Evolutionary conservation across 1,284 basidiomycete genomes (phyloP).

Genomic region (Athelia sp.): DNA sequence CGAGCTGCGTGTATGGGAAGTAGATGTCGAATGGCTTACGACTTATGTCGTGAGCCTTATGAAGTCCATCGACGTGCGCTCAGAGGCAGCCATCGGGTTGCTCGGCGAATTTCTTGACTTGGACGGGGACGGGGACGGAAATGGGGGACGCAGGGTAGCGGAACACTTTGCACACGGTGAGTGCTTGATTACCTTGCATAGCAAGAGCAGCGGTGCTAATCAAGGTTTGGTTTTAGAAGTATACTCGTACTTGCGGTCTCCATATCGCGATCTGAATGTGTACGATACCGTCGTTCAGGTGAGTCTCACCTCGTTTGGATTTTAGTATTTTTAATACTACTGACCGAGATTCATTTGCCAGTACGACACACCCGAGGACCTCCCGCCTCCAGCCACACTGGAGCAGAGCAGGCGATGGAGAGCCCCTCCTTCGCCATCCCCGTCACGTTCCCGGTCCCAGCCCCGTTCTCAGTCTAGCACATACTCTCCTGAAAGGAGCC

Average conservation of each 20-base stretch:
- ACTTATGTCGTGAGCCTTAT: conserved; percentile 81
- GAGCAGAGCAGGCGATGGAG: conserved; percentile 37
- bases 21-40: conserved; percentile 82
- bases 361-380: conserved; percentile 49
- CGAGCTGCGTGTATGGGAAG: conserved; percentile 80
- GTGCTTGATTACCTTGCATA: conserved; percentile 14
- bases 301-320: conserved; percentile 14
- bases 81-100: conserved; percentile 77
- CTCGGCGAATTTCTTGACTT: conserved; percentile 83
- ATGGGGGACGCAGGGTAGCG: conserved; percentile 58
- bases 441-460: conserved; percentile 17
- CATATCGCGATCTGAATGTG: conserved; percentile 72
- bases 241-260: conserved; percentile 80
- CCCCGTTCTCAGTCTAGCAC: background rate
- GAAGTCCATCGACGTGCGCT: conserved; percentile 84
- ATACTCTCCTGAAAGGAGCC: conserved; percentile 1
- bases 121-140: conserved; percentile 45
- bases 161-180: conserved; percentile 88
- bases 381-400: conserved; percentile 24
- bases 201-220: too few species aligned
- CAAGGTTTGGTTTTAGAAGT: conserved; percentile 51
- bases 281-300: conserved; percentile 85
- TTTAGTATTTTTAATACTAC: background rate
- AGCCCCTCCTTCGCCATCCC: conserved; percentile 1
- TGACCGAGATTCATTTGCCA: conserved; percentile 18